Evolutionary conservation across 495 filamentous ascomycete species (phyloP), one percentile per base, ranked within the genome.

Genomic region (Penicillium malachiteum): DNA sequence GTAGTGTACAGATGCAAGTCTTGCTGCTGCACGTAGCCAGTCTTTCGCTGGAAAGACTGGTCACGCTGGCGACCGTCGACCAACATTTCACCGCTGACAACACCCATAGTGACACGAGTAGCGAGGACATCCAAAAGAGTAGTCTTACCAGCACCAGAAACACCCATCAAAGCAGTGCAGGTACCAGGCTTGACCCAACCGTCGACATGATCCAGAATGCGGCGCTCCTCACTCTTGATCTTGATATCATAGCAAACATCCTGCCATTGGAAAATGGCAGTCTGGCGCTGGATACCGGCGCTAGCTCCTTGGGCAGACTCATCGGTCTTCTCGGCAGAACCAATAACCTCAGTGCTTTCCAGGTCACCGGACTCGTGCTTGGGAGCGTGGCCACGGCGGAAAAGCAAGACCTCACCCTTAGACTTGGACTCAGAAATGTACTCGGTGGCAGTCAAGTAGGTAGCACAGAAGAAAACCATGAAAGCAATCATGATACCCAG

Each of bases 21-120:
- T 71, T 96, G 91, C 68, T 97, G 93, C 63, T 97, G 91, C 16
- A 94, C 93, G 62, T 96, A 97, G 26, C 92, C 92, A 3, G 92
- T 96, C 76, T 94, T 92, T 34, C 92, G 84, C 65, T 93, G 90
- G 78, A 96, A 96, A 0, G 87, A 89, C 12, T 78, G 72, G 61
- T 94, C 88, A 13, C 85, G 70, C 1, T 65, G 67, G 11, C 62
- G 52, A 10, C 81, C 81, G 59, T 83, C 75, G 2, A 84, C 77
- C 6, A 82, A 58, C 63, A 84, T 78, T 26, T 78, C 71, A 2
- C 80, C 81, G 2, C 67, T 72, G 3, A 84, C 71, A 4, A 79
- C 72, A 30, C 82, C 81, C 35, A 50, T 40, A 48, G 76, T 73
- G 8, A 74, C 70, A 6, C 84, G 70, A 33, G 75, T 85, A 33